Conservation (phyloP, 768 basidiomycete genomes). For the Saitozyma sp. region DNA sequence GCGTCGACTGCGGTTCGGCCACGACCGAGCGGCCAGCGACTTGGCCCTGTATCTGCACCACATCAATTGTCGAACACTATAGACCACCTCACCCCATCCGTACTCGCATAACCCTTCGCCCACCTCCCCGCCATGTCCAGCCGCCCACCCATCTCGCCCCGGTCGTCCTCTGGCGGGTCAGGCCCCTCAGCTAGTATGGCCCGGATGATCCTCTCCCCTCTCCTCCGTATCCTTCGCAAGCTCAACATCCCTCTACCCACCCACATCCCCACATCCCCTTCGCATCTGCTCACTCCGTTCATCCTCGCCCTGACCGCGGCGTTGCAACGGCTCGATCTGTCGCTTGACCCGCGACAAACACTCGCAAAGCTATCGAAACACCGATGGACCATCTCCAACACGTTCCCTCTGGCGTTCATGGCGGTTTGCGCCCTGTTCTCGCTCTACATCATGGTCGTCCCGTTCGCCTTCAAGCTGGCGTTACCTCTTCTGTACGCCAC, state of each 20-base stretch:
- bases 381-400: conserved; percentile 42
- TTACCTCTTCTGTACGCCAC: conserved; percentile 71
- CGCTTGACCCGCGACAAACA: conserved; percentile 39
- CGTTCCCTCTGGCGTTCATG: conserved; percentile 74
- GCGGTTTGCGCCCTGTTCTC: conserved; percentile 83
- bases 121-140: conserved; percentile 13
- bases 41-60: no score
- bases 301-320: conserved; percentile 38
- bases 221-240: conserved; percentile 29
- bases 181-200: conserved; percentile 17
- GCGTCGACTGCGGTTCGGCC: no score
- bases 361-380: conserved; percentile 32
- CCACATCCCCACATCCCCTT: conserved; percentile 27
- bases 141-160: not conserved
- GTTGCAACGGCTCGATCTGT: conserved; percentile 44
- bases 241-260: conserved; percentile 34
- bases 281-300: conserved; percentile 24
- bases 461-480: conserved; percentile 60
- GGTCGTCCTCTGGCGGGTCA: no score
- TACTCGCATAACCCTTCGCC: no score
- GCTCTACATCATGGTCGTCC: conserved; percentile 78
- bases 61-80: no score
- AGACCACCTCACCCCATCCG: no score
- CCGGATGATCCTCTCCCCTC: conserved; percentile 33
- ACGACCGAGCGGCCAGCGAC: no score